Evolutionary conservation across 2,329 filamentous ascomycete species (phyloP).

Genomic region (Colletotrichum liriopes): DNA sequence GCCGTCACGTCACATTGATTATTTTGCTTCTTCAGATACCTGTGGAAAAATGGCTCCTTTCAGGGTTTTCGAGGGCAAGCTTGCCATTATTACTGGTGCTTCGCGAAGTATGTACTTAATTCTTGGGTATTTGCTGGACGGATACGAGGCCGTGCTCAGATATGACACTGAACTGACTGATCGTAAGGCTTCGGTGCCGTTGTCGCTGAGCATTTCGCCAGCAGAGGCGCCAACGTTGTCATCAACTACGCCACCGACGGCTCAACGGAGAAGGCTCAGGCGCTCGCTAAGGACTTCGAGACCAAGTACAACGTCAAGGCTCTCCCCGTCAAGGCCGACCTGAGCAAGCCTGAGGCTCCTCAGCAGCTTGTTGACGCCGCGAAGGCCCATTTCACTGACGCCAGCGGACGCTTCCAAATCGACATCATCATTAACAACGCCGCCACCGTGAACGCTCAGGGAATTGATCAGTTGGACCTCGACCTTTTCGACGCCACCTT

Average conservation of each 20-base stretch:
- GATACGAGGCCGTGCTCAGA: not conserved
- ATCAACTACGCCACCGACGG: conserved; percentile 77
- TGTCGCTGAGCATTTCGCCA: conserved; percentile 78
- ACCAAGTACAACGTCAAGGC: conserved; percentile 69
- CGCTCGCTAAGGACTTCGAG: conserved; percentile 64
- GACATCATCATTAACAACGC: conserved; percentile 93
- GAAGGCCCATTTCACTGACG: conserved; percentile 70
- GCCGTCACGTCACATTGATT: conserved; percentile 20
- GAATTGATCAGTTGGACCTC: conserved; percentile 64
- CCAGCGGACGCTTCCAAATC: conserved; percentile 71
- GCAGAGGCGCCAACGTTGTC: conserved; percentile 78
- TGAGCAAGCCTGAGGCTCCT: conserved; percentile 74
- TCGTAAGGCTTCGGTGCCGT: conserved; percentile 77
- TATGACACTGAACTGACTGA: conserved; percentile 8
- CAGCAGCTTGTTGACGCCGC: conserved; percentile 71
- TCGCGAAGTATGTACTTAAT: conserved; percentile 74
- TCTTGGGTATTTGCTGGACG: not conserved
- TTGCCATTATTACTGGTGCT: conserved; percentile 84
- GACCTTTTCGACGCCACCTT: conserved; percentile 81
- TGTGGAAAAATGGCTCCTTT: conserved; percentile 52
- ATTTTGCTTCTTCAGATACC: conserved; percentile 17
- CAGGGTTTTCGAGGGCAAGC: conserved; percentile 76
- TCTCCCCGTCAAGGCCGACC: conserved; percentile 78
- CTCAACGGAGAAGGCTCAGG: conserved; percentile 52
- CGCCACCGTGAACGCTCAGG: conserved; percentile 73